These are phyloP conservation scores for Silene vulgaris DNA, from an alignment of 179 eudicot species.

Conservation along the genomic window DNA sequence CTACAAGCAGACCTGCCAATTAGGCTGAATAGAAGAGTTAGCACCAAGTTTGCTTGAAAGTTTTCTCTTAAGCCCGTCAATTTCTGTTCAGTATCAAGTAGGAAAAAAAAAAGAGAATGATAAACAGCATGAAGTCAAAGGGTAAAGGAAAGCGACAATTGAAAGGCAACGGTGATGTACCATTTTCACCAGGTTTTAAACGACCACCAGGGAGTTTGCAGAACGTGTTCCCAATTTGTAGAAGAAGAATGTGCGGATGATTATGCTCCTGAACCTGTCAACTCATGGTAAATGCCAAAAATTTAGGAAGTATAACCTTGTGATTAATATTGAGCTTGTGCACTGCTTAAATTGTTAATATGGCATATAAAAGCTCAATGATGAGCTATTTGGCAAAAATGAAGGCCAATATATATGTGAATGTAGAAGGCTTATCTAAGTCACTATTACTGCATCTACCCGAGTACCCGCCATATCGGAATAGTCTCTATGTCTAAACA, in stretches of 20 bases:
- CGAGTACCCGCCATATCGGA: neutral
- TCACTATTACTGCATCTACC: neutral
- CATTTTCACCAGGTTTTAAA: conserved; percentile 91
- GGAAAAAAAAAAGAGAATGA: neutral
- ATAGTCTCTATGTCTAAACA: too few species aligned
- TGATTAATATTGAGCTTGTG: neutral
- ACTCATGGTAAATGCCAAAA: conserved; percentile 8
- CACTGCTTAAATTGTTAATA: neutral
- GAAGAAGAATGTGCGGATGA: conserved; percentile 80
- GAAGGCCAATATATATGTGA: neutral
- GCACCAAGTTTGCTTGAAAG: conserved; percentile 85
- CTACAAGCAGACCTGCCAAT: conserved; percentile 73
- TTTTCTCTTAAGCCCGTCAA: conserved; percentile 81
- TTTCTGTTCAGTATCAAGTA: conserved; percentile 39
- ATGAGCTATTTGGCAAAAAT: neutral
- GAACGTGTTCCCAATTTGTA: conserved; percentile 86
- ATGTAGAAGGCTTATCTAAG: neutral
- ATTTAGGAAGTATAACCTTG: neutral
- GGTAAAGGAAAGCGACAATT: neutral
- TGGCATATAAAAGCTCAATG: neutral
- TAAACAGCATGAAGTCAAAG: neutral
- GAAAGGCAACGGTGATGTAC: conserved; percentile 28
- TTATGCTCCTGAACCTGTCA: conserved; percentile 70
- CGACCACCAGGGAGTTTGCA: conserved; percentile 98
- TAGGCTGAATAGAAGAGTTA: conserved; percentile 57